Percentiles rank a stretch among this genome's conserved stretches.
Evolutionary conservation across 768 basidiomycete genomes (phyloP).

Genomic region (Suillus brevipes): DNA sequence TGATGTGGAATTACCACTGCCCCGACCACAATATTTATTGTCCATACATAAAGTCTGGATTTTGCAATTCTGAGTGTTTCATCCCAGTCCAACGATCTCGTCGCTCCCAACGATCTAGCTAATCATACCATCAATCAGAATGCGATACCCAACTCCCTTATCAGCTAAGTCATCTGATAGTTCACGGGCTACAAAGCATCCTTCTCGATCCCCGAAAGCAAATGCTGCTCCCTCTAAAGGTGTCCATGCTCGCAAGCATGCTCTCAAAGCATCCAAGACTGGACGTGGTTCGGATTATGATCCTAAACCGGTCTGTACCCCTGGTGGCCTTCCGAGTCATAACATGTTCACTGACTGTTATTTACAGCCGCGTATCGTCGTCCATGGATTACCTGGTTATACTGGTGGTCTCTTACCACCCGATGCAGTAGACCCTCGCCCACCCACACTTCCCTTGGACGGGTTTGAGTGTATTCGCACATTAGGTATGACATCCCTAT

Average conservation of each 20-base stretch:
- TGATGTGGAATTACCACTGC: background rate
- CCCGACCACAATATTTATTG: background rate
- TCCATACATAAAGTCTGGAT: background rate
- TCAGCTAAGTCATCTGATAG: conserved; percentile 11
- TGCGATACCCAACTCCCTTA: conserved; percentile 11
- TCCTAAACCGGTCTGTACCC: background rate
- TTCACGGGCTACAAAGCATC: conserved; percentile 13
- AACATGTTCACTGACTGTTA: conserved; percentile 3
- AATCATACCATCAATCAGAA: background rate
- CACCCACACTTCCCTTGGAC: conserved; percentile 34
- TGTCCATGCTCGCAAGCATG: conserved; percentile 10
- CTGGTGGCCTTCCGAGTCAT: background rate
- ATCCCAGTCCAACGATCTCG: background rate
- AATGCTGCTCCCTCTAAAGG: conserved; percentile 9
- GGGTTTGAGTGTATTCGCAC: conserved; percentile 45
- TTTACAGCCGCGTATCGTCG: conserved; percentile 18
- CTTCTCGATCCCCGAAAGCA: conserved; percentile 14
- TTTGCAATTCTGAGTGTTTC: background rate
- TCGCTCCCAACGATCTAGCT: background rate
- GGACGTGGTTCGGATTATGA: background rate
- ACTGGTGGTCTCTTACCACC: conserved; percentile 17
- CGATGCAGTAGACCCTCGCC: conserved; percentile 36
- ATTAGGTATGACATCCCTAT: conserved; percentile 34
- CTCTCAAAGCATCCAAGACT: conserved; percentile 14
- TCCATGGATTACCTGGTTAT: conserved; percentile 13